Evolutionary conservation across 2,329 filamentous ascomycete genomes (phyloP).

Genomic region (Cladophialophora chaetospira): DNA sequence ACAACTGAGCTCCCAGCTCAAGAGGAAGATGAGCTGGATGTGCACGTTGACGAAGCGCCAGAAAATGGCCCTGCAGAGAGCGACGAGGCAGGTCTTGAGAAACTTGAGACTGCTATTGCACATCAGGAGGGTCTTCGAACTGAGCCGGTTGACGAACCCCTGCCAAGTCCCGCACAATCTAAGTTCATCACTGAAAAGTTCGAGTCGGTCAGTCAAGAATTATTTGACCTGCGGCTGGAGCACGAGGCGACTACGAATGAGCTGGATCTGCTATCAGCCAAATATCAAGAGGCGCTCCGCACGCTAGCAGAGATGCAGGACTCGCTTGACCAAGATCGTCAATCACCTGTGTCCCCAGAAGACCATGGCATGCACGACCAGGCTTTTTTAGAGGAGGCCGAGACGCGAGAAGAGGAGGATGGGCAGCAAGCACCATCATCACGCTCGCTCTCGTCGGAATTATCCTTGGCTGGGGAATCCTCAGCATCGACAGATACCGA

Average conservation of each 20-base stretch:
- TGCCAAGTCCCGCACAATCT: constrained; percentile 73
- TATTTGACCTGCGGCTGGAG: constrained; percentile 85
- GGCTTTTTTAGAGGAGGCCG: constrained; percentile 80
- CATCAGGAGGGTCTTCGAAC: constrained; percentile 40
- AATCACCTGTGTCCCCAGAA: constrained; percentile 46
- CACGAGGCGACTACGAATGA: constrained; percentile 83
- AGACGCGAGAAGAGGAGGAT: constrained; percentile 66
- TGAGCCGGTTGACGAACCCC: constrained; percentile 52
- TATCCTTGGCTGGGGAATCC: constrained; percentile 83
- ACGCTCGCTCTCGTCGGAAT: constrained; percentile 89
- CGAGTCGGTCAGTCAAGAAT: constrained; percentile 85
- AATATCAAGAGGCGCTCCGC: constrained; percentile 87
- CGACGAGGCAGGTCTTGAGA: constrained; percentile 40
- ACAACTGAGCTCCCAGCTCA: constrained; percentile 44
- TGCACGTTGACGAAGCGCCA: constrained; percentile 29
- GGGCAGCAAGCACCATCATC: constrained; percentile 71
- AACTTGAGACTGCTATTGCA: constrained; percentile 41
- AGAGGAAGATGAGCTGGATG: constrained; percentile 32
- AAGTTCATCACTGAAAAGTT: constrained; percentile 90
- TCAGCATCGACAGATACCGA: constrained; percentile 60
- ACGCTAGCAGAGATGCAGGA: constrained; percentile 85
- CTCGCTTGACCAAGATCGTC: constrained; percentile 74
- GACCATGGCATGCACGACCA: constrained; percentile 54
- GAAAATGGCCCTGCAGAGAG: constrained; percentile 24
- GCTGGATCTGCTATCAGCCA: constrained; percentile 76